Conservation (phyloP, 345 rosid genomes). For the Salix udensis region DNA sequence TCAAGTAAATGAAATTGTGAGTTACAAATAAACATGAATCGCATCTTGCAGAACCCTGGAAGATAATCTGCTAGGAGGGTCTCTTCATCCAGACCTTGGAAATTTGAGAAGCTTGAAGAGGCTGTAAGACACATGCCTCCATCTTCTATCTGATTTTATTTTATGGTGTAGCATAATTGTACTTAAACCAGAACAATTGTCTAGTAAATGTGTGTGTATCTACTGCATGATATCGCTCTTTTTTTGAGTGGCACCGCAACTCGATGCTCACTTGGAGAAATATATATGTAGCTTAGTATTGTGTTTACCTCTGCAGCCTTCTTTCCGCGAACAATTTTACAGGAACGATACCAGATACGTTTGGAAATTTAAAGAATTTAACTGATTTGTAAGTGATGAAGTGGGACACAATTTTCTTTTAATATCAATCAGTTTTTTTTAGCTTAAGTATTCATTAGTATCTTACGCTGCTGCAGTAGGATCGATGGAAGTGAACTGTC, state of each 20-base stretch:
- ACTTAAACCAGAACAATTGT: too few species aligned
- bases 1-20: neutral
- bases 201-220: neutral
- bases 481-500: conserved; percentile 70
- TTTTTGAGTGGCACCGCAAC: neutral
- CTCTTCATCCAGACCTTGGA: conserved; percentile 61
- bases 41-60: conserved; percentile 53
- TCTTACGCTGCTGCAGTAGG: conserved; percentile 39
- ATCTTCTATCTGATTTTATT: neutral
- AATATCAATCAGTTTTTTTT: neutral
- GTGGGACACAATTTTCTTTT: neutral
- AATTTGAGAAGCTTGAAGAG: conserved; percentile 42
- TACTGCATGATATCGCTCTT: neutral
- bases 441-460: neutral
- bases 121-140: conserved; percentile 41
- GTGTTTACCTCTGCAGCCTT: conserved; percentile 32
- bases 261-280: neutral
- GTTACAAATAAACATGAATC: neutral
- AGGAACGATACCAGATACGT: conserved; percentile 68
- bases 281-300: neutral
- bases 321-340: conserved; percentile 73
- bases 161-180: neutral
- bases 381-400: conserved; percentile 61
- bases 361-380: conserved; percentile 55
- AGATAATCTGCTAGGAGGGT: conserved; percentile 55